phyloP scores from a whole-genome alignment of 805 yeast genomes.

The Metschnikowia continentalis region DNA sequence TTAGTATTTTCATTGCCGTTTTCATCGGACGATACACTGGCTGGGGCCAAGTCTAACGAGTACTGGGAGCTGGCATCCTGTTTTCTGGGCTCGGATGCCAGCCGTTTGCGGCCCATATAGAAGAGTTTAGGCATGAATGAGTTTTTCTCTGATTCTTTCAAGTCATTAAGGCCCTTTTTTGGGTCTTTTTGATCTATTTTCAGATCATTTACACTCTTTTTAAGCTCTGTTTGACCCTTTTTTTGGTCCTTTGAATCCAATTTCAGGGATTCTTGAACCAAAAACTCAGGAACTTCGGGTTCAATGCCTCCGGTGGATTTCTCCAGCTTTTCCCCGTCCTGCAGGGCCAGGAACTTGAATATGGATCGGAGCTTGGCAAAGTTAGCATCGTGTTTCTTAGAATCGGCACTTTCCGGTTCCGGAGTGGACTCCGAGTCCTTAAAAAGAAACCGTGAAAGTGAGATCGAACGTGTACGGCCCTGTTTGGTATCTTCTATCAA shows the following conservation, averaged over 20 bases:
- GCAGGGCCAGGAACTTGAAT: constrained; percentile 13
- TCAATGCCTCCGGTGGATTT: neutral
- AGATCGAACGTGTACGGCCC: constrained; percentile 21
- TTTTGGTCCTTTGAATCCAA: neutral
- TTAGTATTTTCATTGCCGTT: neutral
- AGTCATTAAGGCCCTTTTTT: neutral
- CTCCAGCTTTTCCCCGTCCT: constrained; percentile 7
- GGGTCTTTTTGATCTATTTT: neutral
- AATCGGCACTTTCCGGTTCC: neutral
- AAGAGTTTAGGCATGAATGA: constrained; percentile 2
- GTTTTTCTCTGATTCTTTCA: neutral
- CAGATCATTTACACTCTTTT: neutral
- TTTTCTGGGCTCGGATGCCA: constrained; percentile 6
- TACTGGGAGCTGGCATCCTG: neutral
- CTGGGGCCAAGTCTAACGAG: neutral
- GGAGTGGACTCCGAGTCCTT: constrained; percentile 18
- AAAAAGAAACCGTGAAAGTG: constrained; percentile 25
- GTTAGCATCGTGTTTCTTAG: constrained; percentile 3
- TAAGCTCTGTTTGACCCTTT: neutral
- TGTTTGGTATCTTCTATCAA: constrained; percentile 5
- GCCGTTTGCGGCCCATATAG: constrained; percentile 11
- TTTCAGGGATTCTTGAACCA: too few relatives aligned
- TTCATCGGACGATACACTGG: neutral
- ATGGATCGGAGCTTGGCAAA: constrained; percentile 8
- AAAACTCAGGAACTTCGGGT: too few relatives aligned